phyloP scores from a whole-genome alignment of 176 grass and related monocot genomes.

The Metroxylon sagu region DNA sequence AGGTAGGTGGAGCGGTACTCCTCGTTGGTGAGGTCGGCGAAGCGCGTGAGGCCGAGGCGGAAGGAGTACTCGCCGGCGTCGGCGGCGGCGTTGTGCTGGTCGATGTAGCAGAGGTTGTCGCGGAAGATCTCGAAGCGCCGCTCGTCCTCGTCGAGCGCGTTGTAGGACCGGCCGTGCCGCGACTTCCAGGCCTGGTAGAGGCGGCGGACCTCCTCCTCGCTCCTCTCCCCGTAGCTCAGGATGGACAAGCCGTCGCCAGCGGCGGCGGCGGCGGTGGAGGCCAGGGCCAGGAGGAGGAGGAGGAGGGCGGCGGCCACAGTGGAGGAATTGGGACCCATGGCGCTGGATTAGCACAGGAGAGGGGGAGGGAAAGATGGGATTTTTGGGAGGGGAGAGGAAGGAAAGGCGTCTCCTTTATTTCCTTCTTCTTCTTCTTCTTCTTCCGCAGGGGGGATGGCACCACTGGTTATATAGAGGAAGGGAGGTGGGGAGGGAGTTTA shows the following conservation, averaged over 20 bases:
- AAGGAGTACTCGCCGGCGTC: constrained; percentile 65
- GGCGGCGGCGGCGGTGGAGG: constrained; percentile 3
- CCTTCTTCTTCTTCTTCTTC: too few species aligned
- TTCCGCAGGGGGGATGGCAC: too few species aligned
- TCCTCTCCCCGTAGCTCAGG: constrained; percentile 53
- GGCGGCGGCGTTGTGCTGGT: constrained; percentile 64
- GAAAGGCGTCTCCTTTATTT: too few species aligned
- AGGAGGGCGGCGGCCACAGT: too few species aligned
- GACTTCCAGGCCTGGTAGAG: constrained; percentile 59
- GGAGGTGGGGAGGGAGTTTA: too few species aligned
- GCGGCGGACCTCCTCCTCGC: constrained; percentile 55
- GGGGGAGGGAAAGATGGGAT: too few species aligned
- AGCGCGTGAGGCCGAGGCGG: constrained; percentile 72
- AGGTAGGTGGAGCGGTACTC: constrained; percentile 75
- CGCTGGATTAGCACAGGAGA: too few species aligned
- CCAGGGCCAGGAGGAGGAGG: constrained; percentile 3
- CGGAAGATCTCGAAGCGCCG: constrained; percentile 41
- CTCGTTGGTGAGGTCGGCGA: constrained; percentile 88
- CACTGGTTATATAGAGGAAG: too few species aligned
- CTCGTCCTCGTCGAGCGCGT: constrained; percentile 57
- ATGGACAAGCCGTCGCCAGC: constrained; percentile 52
- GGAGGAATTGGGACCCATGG: too few species aligned
- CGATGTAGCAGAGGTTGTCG: constrained; percentile 73
- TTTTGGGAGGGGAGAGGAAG: too few species aligned
- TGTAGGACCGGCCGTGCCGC: constrained; percentile 33